phyloP scores from a whole-genome alignment of 2,329 filamentous ascomycete species.

The Pseudocercospora vitis region DNA sequence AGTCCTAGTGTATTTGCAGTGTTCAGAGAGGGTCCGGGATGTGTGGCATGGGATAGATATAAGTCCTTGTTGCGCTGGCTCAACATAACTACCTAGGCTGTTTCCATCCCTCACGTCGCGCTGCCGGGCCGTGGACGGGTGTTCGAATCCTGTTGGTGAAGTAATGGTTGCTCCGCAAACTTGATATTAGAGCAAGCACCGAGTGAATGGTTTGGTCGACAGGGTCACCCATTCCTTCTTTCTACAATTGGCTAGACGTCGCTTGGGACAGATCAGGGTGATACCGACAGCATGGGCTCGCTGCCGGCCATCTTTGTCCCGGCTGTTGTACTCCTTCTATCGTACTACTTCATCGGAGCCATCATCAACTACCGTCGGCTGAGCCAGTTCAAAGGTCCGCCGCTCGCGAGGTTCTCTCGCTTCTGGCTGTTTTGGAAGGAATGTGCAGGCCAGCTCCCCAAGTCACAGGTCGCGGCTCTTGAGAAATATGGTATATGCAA shows the following conservation, averaged over 20 bases:
- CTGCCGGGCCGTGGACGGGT: not conserved
- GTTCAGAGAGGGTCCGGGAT: conserved; percentile 11
- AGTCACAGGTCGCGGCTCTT: conserved; percentile 29
- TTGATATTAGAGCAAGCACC: not conserved
- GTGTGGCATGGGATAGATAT: conserved; percentile 5
- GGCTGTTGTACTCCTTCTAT: conserved; percentile 18
- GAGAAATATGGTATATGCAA: conserved; percentile 30
- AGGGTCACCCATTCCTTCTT: conserved; percentile 13
- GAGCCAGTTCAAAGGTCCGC: conserved; percentile 32
- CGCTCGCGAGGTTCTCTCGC: conserved; percentile 26
- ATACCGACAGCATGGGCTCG: conserved; percentile 21
- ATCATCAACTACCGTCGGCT: conserved; percentile 30
- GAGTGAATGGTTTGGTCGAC: conserved; percentile 1
- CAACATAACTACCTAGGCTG: conserved; percentile 1
- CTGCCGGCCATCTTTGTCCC: conserved; percentile 18
- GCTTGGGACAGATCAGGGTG: conserved; percentile 15
- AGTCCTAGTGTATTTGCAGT: conserved; percentile 5
- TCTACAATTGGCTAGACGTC: conserved; percentile 15
- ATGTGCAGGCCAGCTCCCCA: conserved; percentile 22
- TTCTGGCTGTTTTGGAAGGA: conserved; percentile 35
- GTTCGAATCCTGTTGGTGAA: not conserved
- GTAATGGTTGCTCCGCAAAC: not conserved
- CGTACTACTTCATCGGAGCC: conserved; percentile 23
- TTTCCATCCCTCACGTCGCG: not conserved
- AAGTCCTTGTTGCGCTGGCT: no score